Evolutionary conservation across 257 asterid genomes (phyloP).

Genomic region (Lithospermum erythrorhizon): DNA sequence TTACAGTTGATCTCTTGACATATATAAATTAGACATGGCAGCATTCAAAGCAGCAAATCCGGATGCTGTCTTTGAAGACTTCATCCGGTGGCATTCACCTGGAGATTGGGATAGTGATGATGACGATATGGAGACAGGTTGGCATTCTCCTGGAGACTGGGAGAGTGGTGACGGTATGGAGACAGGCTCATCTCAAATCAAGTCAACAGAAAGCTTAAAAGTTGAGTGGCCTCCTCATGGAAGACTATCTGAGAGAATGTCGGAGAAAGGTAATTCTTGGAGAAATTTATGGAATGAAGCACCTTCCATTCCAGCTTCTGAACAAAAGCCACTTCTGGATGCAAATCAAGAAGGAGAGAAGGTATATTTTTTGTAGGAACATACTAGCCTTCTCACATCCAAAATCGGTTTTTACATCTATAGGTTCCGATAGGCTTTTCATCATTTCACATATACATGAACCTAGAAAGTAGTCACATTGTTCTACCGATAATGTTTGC

Average conservation of each 20-base stretch:
- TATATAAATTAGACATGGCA: slow-evolving; percentile 64
- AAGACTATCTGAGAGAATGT: slow-evolving; percentile 85
- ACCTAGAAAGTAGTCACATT: no score
- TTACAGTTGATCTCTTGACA: not conserved
- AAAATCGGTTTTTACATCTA: no score
- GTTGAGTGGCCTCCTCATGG: slow-evolving; percentile 86
- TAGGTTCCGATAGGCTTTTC: no score
- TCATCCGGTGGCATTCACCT: slow-evolving; percentile 97
- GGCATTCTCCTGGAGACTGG: slow-evolving; percentile 99
- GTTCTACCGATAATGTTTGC: no score
- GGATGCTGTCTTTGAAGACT: slow-evolving; percentile 89
- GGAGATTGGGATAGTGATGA: slow-evolving; percentile 80
- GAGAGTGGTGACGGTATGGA: slow-evolving; percentile 37
- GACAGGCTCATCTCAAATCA: slow-evolving; percentile 26
- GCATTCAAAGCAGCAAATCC: slow-evolving; percentile 96
- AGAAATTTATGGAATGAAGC: slow-evolving; percentile 82
- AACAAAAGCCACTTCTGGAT: slow-evolving; percentile 86
- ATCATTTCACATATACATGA: no score
- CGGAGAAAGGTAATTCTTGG: slow-evolving; percentile 79
- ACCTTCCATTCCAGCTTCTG: slow-evolving; percentile 51
- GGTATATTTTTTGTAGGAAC: slow-evolving; percentile 27
- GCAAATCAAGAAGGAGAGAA: slow-evolving; percentile 96
- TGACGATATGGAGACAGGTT: slow-evolving; percentile 18
- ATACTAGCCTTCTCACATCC: not conserved
- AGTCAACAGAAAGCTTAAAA: slow-evolving; percentile 13